These are phyloP conservation scores for Colletotrichum horii DNA, from an alignment of 2,329 filamentous ascomycete genomes.

Conservation along the genomic window DNA sequence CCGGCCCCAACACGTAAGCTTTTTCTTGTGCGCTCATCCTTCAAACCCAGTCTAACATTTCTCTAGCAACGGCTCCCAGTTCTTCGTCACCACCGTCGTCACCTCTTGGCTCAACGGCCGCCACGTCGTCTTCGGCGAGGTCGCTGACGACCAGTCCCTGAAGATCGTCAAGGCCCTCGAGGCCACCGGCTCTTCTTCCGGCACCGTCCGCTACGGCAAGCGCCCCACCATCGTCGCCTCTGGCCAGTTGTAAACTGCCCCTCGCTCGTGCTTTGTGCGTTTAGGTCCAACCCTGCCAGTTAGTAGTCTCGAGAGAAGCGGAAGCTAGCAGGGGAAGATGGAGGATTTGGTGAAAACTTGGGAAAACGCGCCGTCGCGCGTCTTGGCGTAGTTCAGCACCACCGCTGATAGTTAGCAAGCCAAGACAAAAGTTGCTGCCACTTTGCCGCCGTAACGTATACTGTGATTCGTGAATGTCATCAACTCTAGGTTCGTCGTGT, in stretches of 20 bases:
- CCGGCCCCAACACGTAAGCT: slow-evolving; percentile 86
- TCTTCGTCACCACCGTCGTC: slow-evolving; percentile 94
- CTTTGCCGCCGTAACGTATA: neutral
- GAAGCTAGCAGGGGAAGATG: neutral
- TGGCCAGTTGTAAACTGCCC: slow-evolving; percentile 51
- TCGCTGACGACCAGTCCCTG: slow-evolving; percentile 56
- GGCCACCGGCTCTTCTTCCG: slow-evolving; percentile 61
- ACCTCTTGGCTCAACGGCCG: slow-evolving; percentile 86
- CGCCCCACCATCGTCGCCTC: slow-evolving; percentile 63
- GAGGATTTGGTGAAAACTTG: slow-evolving; percentile 10
- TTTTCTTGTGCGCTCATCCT: neutral
- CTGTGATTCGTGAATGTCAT: neutral
- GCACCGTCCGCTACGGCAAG: slow-evolving; percentile 60
- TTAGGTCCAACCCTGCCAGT: neutral
- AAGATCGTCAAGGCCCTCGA: slow-evolving; percentile 65
- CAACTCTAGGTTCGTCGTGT: too few species aligned
- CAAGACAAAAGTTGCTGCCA: slow-evolving; percentile 21
- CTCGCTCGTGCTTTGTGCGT: slow-evolving; percentile 24
- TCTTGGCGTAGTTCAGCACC: neutral
- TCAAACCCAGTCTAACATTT: slow-evolving; percentile 30
- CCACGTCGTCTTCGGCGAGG: slow-evolving; percentile 86
- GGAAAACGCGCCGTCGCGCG: neutral
- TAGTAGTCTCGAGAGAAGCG: slow-evolving; percentile 8
- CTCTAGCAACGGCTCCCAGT: slow-evolving; percentile 92
- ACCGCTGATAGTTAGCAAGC: slow-evolving; percentile 4